Percentiles rank a stretch among this genome's conserved stretches.
These are phyloP conservation scores for Massarina eburnea DNA, from an alignment of 2,329 filamentous ascomycete genomes.

Conservation along the genomic window DNA sequence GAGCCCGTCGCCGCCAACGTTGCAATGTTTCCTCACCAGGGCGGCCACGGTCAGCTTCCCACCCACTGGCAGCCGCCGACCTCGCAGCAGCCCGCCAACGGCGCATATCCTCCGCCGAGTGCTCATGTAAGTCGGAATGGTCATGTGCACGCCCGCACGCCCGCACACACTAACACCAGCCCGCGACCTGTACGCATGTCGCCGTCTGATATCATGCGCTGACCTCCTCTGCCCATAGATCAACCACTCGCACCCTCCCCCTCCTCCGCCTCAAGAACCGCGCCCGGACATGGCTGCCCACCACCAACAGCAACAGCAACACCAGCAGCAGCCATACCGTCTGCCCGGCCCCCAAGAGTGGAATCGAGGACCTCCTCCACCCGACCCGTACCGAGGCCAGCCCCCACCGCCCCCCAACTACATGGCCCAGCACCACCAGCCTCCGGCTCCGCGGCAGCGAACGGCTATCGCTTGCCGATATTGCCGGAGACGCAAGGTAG, in stretches of 20 bases:
- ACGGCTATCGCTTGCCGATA: constrained; percentile 64
- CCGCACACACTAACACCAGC: constrained; percentile 10
- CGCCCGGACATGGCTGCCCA: constrained; percentile 50
- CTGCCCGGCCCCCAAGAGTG: constrained; percentile 51
- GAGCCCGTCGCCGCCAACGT: not conserved
- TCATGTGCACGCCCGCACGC: constrained; percentile 15
- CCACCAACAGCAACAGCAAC: constrained; percentile 45
- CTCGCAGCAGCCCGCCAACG: constrained; percentile 38
- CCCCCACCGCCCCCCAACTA: constrained; percentile 46
- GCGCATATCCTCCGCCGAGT: constrained; percentile 37
- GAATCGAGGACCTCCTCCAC: constrained; percentile 44
- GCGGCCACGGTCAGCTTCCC: constrained; percentile 41
- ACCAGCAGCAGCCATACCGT: constrained; percentile 46
- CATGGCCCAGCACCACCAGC: constrained; percentile 41
- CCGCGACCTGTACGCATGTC: constrained; percentile 8
- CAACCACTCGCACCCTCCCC: constrained; percentile 34
- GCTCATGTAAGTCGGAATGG: constrained; percentile 37
- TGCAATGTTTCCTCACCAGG: constrained; percentile 40
- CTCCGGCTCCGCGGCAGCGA: constrained; percentile 59
- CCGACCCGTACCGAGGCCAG: constrained; percentile 43
- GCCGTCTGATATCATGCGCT: constrained; percentile 11
- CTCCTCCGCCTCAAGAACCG: constrained; percentile 37
- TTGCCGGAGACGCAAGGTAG: constrained; percentile 61
- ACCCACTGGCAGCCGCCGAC: constrained; percentile 42
- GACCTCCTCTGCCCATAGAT: constrained; percentile 25